phyloP scores from a whole-genome alignment of 1,284 basidiomycete species.

The Sporisorium iseilematis-ciliati region DNA sequence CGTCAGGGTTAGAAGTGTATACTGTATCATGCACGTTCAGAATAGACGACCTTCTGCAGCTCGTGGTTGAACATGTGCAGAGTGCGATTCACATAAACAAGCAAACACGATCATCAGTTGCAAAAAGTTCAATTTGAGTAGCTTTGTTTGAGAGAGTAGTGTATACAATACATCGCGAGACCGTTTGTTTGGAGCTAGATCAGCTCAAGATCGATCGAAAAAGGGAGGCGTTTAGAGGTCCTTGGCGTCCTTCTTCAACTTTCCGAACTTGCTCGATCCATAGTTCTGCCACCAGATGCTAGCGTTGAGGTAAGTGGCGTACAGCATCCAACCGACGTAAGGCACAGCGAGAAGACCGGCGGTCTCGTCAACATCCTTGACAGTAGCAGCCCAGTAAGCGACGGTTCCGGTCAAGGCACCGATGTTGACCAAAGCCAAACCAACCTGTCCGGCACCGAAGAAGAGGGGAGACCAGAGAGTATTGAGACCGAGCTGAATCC shows the following conservation, averaged over 20 bases:
- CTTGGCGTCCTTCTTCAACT: constrained; percentile 56
- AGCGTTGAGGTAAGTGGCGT: constrained; percentile 79
- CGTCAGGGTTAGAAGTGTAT: constrained; percentile 21
- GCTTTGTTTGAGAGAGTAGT: background rate
- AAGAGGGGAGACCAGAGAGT: constrained; percentile 79
- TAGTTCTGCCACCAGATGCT: constrained; percentile 74
- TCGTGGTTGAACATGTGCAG: background rate
- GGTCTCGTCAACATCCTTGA: constrained; percentile 66
- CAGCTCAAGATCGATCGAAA: too few relatives aligned
- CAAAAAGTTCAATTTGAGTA: background rate
- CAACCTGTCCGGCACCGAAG: constrained; percentile 73
- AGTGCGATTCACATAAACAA: background rate
- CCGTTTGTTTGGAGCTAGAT: background rate
- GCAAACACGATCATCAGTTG: background rate
- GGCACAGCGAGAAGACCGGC: constrained; percentile 52
- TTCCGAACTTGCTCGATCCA: constrained; percentile 49
- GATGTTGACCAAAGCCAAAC: constrained; percentile 76
- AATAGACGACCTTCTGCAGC: too few relatives aligned
- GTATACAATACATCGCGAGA: constrained; percentile 7
- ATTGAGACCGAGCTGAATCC: constrained; percentile 79
- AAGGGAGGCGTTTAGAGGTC: constrained; percentile 28
- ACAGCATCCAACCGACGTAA: constrained; percentile 74
- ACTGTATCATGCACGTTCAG: too few relatives aligned
- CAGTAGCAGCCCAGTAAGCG: constrained; percentile 70
- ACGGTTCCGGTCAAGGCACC: constrained; percentile 76